Evolutionary conservation across 805 yeast species (phyloP).

Genomic region (Schizosaccharomyces octosporus): DNA sequence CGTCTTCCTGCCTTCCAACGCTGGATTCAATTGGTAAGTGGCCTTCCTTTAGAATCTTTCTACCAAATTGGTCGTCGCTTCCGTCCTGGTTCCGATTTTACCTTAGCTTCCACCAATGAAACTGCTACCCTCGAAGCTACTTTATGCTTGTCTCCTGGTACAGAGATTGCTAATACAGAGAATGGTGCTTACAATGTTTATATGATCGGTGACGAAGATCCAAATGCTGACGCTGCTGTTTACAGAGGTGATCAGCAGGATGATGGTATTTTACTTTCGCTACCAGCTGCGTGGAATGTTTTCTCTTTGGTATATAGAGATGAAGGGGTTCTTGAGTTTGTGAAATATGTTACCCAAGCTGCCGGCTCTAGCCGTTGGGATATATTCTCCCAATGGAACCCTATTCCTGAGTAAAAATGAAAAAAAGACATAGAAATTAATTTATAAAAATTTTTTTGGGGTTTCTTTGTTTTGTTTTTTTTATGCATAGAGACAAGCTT

Average conservation of each 20-base stretch:
- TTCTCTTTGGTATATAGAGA: slow-evolving; percentile 60
- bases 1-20: slow-evolving; percentile 37
- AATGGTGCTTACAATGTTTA: slow-evolving; percentile 84
- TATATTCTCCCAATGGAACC: slow-evolving; percentile 21
- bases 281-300: slow-evolving; percentile 66
- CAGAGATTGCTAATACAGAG: slow-evolving; percentile 16
- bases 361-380: slow-evolving; percentile 93
- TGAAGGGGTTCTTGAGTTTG: slow-evolving; percentile 64
- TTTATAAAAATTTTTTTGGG: not conserved
- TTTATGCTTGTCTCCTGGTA: slow-evolving; percentile 49
- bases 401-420: not conserved
- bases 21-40: slow-evolving; percentile 43
- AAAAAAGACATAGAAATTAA: not conserved
- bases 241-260: slow-evolving; percentile 24
- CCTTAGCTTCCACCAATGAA: slow-evolving; percentile 44
- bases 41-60: slow-evolving; percentile 30
- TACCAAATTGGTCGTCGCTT: slow-evolving; percentile 60
- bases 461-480: not conserved
- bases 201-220: slow-evolving; percentile 27
- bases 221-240: slow-evolving; percentile 61
- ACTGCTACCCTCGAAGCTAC: slow-evolving; percentile 48
- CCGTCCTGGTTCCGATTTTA: slow-evolving; percentile 86
- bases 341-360: slow-evolving; percentile 68
- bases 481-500: too few species aligned
- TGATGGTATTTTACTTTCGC: slow-evolving; percentile 49